Conservation (phyloP, 1,284 basidiomycete species). For the Ganoderma lingzhi region DNA sequence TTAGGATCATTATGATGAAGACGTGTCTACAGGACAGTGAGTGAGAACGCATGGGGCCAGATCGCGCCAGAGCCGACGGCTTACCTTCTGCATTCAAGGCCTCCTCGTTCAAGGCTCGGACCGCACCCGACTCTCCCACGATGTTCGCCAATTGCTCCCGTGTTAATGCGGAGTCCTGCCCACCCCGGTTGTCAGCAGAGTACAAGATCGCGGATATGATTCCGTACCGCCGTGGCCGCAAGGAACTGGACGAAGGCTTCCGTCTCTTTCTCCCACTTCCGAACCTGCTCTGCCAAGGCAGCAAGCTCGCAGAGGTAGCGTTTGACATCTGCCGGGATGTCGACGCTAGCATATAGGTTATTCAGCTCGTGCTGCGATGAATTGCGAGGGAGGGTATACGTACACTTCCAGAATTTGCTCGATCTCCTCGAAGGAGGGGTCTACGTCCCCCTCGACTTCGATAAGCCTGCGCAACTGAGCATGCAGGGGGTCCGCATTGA, state of each 20-base stretch:
- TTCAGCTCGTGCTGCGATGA: not conserved
- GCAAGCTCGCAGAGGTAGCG: not conserved
- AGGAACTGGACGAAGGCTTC: not conserved
- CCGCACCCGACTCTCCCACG: too few species aligned
- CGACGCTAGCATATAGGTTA: not conserved
- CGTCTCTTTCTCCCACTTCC: not conserved
- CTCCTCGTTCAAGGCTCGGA: too few species aligned
- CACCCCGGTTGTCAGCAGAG: too few species aligned
- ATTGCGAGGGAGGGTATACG: not conserved
- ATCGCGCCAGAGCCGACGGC: too few species aligned
- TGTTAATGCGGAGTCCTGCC: too few species aligned
- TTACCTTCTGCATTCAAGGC: too few species aligned
- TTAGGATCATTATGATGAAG: not conserved
- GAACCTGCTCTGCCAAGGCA: not conserved
- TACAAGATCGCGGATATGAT: too few species aligned
- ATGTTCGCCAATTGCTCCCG: too few species aligned
- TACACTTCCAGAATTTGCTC: not conserved
- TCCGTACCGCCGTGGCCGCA: not conserved
- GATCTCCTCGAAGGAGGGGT: not conserved
- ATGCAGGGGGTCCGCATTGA: not conserved
- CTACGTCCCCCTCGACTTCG: not conserved
- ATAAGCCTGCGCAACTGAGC: not conserved
- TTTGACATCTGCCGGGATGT: not conserved
- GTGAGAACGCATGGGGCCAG: too few species aligned
- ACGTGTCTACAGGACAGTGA: not conserved